These are phyloP conservation scores for Linderniella brevidens DNA, from an alignment of 257 asterid species.

Conservation along the genomic window DNA sequence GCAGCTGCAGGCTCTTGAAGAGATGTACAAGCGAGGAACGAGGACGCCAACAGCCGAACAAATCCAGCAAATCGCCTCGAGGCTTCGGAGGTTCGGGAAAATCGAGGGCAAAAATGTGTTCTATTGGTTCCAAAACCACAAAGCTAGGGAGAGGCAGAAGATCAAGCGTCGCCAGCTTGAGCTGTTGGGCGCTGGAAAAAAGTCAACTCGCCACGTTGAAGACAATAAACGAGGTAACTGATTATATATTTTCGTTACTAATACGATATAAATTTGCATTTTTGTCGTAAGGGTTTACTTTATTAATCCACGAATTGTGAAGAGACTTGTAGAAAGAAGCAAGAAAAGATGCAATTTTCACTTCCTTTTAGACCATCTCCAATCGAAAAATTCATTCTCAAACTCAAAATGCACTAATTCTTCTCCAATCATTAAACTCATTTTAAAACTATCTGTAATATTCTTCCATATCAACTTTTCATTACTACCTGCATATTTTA, in stretches of 20 bases:
- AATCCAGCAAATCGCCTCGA: conserved; percentile 44
- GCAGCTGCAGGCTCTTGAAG: conserved; percentile 50
- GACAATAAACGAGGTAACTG: conserved; percentile 12
- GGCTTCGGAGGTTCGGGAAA: conserved; percentile 41
- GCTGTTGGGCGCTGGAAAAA: conserved; percentile 8
- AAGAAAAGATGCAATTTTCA: no score
- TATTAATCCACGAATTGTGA: no score
- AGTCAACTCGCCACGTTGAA: conserved; percentile 1
- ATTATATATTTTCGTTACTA: neutral
- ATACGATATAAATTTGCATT: conserved; percentile 11
- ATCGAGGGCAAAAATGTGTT: conserved; percentile 72
- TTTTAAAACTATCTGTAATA: no score
- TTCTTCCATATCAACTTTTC: no score
- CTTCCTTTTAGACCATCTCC: no score
- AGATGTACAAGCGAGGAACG: conserved; percentile 44
- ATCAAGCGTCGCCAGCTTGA: conserved; percentile 28
- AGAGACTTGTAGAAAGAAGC: no score
- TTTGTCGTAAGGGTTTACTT: no score
- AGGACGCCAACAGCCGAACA: conserved; percentile 51
- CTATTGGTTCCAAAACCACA: conserved; percentile 77
- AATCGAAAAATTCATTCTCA: no score
- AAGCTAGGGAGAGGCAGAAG: conserved; percentile 62
- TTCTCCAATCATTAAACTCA: no score
- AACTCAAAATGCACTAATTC: no score
- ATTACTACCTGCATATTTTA: no score